Percentiles rank a stretch among this genome's conserved stretches.
Evolutionary conservation across 2,329 filamentous ascomycete genomes (phyloP).

Genomic region (Ophiocordyceps australis): DNA sequence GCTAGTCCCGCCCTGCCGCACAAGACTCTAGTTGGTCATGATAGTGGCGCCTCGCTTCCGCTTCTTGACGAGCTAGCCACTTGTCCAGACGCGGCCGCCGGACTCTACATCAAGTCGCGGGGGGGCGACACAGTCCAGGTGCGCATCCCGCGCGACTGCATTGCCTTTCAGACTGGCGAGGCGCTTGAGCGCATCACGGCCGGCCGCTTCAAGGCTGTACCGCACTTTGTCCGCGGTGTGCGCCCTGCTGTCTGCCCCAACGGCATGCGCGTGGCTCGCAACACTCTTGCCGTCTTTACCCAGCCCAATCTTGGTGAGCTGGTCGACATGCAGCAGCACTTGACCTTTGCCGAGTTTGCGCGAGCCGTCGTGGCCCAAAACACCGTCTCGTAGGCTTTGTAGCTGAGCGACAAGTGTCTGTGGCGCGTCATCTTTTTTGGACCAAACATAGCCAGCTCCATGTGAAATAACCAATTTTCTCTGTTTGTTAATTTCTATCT

Average conservation of each 20-base stretch:
- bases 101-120: slow-evolving; percentile 86
- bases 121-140: slow-evolving; percentile 75
- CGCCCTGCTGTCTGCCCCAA: slow-evolving; percentile 29
- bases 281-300: slow-evolving; percentile 91
- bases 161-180: slow-evolving; percentile 93
- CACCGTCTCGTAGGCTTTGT: slow-evolving; percentile 24
- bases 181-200: slow-evolving; percentile 77
- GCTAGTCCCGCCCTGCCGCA: slow-evolving; percentile 15
- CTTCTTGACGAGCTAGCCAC: slow-evolving; percentile 51
- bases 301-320: slow-evolving; percentile 80
- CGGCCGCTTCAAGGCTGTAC: slow-evolving; percentile 86
- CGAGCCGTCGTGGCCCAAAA: slow-evolving; percentile 40
- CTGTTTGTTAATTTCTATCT: too few relatives aligned
- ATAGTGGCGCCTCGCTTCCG: slow-evolving; percentile 17
- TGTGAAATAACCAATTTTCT: too few relatives aligned
- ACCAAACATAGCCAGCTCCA: too few relatives aligned
- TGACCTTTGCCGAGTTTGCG: slow-evolving; percentile 63
- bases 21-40: too few relatives aligned
- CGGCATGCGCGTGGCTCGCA: slow-evolving; percentile 55
- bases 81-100: slow-evolving; percentile 70
- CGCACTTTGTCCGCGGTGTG: slow-evolving; percentile 81
- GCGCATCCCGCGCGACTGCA: slow-evolving; percentile 73
- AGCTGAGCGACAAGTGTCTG: too few relatives aligned
- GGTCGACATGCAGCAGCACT: slow-evolving; percentile 48
- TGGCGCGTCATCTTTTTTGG: too few relatives aligned